These are phyloP conservation scores for Panicum virgatum DNA, from an alignment of 202 grass and related monocot species.

Conservation along the genomic window DNA sequence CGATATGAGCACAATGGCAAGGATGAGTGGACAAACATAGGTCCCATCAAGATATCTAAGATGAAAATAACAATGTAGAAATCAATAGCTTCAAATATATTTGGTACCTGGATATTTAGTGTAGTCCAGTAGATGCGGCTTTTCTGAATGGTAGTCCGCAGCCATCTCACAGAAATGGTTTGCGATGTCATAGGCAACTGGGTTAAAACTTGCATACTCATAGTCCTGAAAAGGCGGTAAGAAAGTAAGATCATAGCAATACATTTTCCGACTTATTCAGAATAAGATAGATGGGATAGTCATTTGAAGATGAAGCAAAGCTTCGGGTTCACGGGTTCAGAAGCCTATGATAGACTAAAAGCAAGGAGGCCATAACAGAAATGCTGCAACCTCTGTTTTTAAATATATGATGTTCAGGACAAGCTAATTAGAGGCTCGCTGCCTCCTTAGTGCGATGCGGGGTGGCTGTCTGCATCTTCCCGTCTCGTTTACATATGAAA, in stretches of 20 bases:
- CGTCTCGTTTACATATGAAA: not conserved
- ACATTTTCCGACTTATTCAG: not conserved
- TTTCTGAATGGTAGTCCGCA: slow-evolving; percentile 86
- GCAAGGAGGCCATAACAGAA: not conserved
- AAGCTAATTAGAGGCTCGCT: no score
- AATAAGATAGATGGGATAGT: not conserved
- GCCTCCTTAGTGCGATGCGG: no score
- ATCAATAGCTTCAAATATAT: slow-evolving; percentile 8
- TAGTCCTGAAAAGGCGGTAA: slow-evolving; percentile 61
- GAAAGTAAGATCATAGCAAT: not conserved
- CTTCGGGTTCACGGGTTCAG: slow-evolving; percentile 24
- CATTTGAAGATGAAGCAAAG: not conserved
- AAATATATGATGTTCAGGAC: not conserved
- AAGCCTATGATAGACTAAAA: slow-evolving; percentile 4
- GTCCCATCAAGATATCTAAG: not conserved
- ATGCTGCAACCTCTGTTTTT: not conserved
- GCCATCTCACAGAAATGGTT: slow-evolving; percentile 99
- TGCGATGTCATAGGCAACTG: slow-evolving; percentile 78
- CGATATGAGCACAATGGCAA: slow-evolving; percentile 21
- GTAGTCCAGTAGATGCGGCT: slow-evolving; percentile 83
- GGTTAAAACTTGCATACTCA: slow-evolving; percentile 93
- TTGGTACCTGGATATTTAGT: slow-evolving; percentile 69
- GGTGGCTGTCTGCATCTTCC: no score
- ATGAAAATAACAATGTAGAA: not conserved
- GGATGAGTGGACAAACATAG: not conserved